Evolutionary conservation across 495 filamentous ascomycete genomes (phyloP).

Genomic region (Penicillium daleae): DNA sequence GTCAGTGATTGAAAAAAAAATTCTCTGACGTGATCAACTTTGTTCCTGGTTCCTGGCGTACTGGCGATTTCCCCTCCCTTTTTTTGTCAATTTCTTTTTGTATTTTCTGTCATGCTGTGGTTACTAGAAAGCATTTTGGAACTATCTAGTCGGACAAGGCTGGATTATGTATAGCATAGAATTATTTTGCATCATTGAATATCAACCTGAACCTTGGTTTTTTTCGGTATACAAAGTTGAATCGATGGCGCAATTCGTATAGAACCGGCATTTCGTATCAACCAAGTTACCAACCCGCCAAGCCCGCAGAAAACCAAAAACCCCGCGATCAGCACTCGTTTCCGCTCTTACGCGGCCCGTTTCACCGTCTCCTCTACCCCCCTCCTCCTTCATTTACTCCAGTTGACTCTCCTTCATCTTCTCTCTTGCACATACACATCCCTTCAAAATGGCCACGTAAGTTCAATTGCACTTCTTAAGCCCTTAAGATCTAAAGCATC

Average conservation of each 20-base stretch:
- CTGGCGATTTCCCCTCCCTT: neutral
- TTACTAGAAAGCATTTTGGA: slow-evolving; percentile 1
- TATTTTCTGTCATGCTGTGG: neutral
- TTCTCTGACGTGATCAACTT: slow-evolving; percentile 17
- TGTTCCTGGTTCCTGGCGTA: slow-evolving; percentile 32
- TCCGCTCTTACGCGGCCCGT: slow-evolving; percentile 29
- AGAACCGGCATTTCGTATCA: neutral
- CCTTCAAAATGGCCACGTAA: slow-evolving; percentile 52
- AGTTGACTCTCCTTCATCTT: slow-evolving; percentile 15
- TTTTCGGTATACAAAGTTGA: neutral
- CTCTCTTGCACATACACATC: slow-evolving; percentile 24
- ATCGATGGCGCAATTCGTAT: slow-evolving; percentile 10
- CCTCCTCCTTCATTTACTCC: slow-evolving; percentile 13
- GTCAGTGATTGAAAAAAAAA: slow-evolving; percentile 23
- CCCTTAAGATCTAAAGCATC: neutral
- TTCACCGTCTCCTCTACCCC: slow-evolving; percentile 16
- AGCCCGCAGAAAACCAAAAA: slow-evolving; percentile 6
- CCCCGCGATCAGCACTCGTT: slow-evolving; percentile 28
- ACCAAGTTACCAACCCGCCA: slow-evolving; percentile 3
- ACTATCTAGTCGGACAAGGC: neutral
- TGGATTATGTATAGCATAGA: slow-evolving; percentile 9
- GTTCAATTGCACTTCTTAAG: slow-evolving; percentile 22
- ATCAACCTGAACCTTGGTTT: too few species aligned
- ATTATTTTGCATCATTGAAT: neutral
- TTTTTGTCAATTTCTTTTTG: neutral